Base-by-base conservation (phyloP, 495 filamentous ascomycete genomes). In the Halenospora varia region DNA sequence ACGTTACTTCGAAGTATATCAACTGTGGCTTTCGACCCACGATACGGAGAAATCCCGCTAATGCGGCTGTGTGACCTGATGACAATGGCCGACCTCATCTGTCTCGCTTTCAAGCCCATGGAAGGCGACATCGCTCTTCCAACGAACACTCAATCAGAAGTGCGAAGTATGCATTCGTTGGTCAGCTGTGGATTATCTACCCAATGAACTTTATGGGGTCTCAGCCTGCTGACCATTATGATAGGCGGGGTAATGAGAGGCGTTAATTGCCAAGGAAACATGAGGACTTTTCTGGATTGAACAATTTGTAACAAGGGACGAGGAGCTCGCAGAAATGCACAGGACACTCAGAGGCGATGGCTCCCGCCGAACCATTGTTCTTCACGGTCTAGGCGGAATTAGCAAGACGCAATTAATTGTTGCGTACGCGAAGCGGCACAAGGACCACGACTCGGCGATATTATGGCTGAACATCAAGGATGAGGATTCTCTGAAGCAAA, bases 401-500 rank as follows among this genome's bases (percentile, higher is more conserved):
- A 66, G 66, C 61, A 49, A 50, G 15, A 26, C 52, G 1, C 64
- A 70, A 10, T 64, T 58, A 39, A 20, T 26, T 50, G 58, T 54
- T 54, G 25, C 9, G 8, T 54, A 42, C 25, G 51, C 51, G 25
- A 40, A 48, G 29, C 51, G 22, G 25, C 29, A 47, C 20, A 40
- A 54, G 29, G 35, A 40, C 15, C 10, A 15, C 22, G 48, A 42
- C 51, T 42, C 25, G 9, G 51, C 25, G 4, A 54, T 54, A 40
- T 54, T 54, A 11, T 54, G 51, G 51, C 51, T 54, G 9, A 45
- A 54, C 29, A 23, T 40, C 51, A 45, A 18, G 25, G 56, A 69
- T 39, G 55, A 62, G 52, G 55, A 47, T 18, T 56, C 67, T 15
- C 42, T 71, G 19, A 62, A 62, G 53, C 65, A 70, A 55, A 64